Conservation (phyloP, 805 yeast genomes). For the Blastobotrys peoriensis region DNA sequence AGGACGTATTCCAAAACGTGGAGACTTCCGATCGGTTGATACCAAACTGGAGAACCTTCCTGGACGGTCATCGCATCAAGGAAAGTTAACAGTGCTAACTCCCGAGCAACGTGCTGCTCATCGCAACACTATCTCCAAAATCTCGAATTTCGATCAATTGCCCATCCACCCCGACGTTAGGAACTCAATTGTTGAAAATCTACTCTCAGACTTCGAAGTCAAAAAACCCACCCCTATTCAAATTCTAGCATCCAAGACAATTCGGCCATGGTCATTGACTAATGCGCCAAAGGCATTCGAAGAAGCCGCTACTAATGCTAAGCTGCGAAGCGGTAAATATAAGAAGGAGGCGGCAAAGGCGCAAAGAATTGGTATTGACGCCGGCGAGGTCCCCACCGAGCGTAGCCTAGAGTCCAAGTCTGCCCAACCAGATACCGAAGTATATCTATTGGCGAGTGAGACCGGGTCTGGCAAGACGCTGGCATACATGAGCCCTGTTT, state of each 20-base stretch:
- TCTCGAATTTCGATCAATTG: conserved; percentile 59
- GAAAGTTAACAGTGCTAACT: not conserved
- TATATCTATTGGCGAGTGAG: conserved; percentile 85
- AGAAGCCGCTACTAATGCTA: too few species aligned
- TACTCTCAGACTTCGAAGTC: conserved; percentile 27
- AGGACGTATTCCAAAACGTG: too few species aligned
- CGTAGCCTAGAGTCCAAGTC: too few species aligned
- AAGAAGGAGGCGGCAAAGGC: too few species aligned
- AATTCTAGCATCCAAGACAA: conserved; percentile 60
- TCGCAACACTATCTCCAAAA: conserved; percentile 41
- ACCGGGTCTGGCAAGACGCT: conserved; percentile 97
- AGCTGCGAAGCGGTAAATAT: too few species aligned
- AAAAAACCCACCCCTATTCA: conserved; percentile 75
- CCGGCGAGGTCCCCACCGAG: conserved; percentile 10
- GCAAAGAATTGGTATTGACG: too few species aligned
- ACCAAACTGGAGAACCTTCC: too few species aligned
- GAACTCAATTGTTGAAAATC: conserved; percentile 48
- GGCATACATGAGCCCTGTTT: conserved; percentile 75
- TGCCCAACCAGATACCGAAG: conserved; percentile 36
- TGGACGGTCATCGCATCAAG: too few species aligned
- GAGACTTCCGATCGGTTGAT: too few species aligned
- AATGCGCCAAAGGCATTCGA: conserved; percentile 15
- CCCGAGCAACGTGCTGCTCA: conserved; percentile 23
- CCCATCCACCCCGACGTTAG: conserved; percentile 64
- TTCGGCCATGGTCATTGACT: conserved; percentile 33